phyloP scores from a whole-genome alignment of 805 yeast genomes.

The Zygosaccharomyces gambellarensis region DNA sequence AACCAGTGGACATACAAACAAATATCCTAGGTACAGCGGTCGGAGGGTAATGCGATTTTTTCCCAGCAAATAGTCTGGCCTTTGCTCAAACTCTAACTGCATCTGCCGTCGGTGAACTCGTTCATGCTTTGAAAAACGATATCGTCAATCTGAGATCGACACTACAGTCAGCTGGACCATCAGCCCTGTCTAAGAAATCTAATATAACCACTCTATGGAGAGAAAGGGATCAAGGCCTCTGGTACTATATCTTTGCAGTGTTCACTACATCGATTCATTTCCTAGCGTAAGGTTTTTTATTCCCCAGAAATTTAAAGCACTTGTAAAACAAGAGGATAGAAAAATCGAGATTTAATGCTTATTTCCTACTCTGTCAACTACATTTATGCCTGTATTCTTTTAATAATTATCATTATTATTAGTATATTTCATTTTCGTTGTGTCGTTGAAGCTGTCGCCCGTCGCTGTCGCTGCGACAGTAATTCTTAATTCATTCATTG shows the following conservation, averaged over 20 bases:
- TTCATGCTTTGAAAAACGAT: conserved; percentile 34
- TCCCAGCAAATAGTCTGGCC: conserved; percentile 49
- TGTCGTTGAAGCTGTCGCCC: background rate
- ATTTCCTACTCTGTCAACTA: too few relatives aligned
- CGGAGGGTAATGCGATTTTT: conserved; percentile 38
- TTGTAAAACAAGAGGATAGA: background rate
- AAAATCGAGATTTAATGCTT: too few relatives aligned
- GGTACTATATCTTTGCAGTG: conserved; percentile 27
- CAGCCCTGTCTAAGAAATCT: conserved; percentile 31
- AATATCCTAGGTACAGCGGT: too few relatives aligned
- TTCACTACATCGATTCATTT: conserved; percentile 24
- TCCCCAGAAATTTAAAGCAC: background rate
- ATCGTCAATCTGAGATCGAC: conserved; percentile 26
- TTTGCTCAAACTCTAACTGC: conserved; percentile 45
- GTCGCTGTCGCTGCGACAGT: background rate
- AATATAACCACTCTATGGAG: conserved; percentile 19
- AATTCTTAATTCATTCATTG: background rate
- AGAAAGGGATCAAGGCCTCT: conserved; percentile 16
- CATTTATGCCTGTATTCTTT: too few relatives aligned
- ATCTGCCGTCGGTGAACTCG: conserved; percentile 43
- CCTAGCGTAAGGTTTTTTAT: conserved; percentile 4
- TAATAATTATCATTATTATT: background rate
- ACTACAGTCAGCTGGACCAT: conserved; percentile 37
- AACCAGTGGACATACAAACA: too few relatives aligned
- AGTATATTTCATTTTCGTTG: background rate